These are phyloP conservation scores for Fusarium domesticum DNA, from an alignment of 2,329 filamentous ascomycete genomes.

Conservation along the genomic window DNA sequence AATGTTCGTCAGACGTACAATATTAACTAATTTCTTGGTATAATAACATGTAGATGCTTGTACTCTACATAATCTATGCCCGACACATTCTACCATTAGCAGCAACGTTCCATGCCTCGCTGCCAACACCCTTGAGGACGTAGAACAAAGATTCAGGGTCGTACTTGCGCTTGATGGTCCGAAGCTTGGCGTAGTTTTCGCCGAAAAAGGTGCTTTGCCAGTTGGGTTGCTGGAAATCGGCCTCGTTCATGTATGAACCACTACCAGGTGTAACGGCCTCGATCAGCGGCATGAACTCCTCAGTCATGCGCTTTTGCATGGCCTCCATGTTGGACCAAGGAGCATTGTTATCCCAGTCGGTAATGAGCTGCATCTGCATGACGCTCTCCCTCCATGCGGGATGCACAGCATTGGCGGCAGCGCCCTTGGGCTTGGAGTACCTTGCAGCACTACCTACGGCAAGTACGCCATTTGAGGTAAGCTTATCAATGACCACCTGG, in stretches of 20 bases:
- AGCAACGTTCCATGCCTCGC: slow-evolving; percentile 43
- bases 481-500: slow-evolving; percentile 27
- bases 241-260: slow-evolving; percentile 52
- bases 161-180: slow-evolving; percentile 49
- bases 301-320: slow-evolving; percentile 32
- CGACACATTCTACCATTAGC: slow-evolving; percentile 21
- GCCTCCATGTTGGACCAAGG: slow-evolving; percentile 32
- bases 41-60: too few relatives aligned
- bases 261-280: slow-evolving; percentile 39
- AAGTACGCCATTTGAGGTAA: slow-evolving; percentile 23
- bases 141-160: slow-evolving; percentile 49
- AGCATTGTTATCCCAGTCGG: slow-evolving; percentile 28
- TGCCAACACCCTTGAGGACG: slow-evolving; percentile 47
- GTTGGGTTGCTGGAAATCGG: slow-evolving; percentile 43
- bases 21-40: too few relatives aligned
- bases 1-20: neutral
- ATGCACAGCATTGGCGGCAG: slow-evolving; percentile 36
- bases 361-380: slow-evolving; percentile 29
- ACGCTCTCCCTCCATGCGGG: slow-evolving; percentile 41
- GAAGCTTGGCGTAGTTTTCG: slow-evolving; percentile 41
- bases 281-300: slow-evolving; percentile 28
- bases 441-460: slow-evolving; percentile 31
- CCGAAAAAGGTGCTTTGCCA: slow-evolving; percentile 48
- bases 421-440: slow-evolving; percentile 25
- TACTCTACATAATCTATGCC: slow-evolving; percentile 24